These are phyloP conservation scores for Nannochloropsis salina DNA, from an alignment of 108 stramenopile genomes.

Conservation along the genomic window DNA sequence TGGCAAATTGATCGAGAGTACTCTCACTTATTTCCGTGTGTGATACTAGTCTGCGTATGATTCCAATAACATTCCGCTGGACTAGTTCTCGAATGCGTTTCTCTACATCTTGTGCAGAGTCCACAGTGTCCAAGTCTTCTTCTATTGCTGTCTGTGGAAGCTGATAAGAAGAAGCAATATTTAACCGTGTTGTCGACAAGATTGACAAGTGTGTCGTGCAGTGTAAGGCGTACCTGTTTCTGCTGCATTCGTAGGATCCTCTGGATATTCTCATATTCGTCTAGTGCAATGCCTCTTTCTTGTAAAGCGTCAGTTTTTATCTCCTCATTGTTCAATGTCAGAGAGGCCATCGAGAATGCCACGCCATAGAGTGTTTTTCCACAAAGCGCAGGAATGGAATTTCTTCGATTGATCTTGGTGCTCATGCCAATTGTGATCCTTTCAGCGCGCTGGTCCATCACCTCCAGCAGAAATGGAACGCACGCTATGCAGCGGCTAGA, in stretches of 20 bases:
- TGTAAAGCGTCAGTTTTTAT: not conserved
- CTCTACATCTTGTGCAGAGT: not conserved
- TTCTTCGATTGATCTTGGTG: not conserved
- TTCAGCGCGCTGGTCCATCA: not conserved
- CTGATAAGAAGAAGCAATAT: not conserved
- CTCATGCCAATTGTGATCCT: not conserved
- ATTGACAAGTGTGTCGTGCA: not conserved
- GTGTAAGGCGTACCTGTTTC: not conserved
- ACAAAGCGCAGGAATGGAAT: not conserved
- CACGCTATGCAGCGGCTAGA: not conserved
- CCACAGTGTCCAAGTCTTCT: not conserved
- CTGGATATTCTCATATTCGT: not conserved
- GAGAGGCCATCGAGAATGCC: not conserved
- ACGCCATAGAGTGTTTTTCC: not conserved
- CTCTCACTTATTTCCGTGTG: not conserved
- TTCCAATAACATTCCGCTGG: not conserved
- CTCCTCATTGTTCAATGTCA: slow-evolving; percentile 4
- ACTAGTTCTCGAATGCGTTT: not conserved
- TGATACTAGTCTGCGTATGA: not conserved
- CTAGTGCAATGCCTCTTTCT: not conserved
- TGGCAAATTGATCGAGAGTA: not conserved
- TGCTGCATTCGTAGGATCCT: slow-evolving; percentile 14
- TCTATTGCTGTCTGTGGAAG: not conserved
- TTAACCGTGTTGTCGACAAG: too few relatives aligned
- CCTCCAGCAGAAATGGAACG: not conserved